These are phyloP conservation scores for Ambrosiella cleistominuta DNA, from an alignment of 2,329 filamentous ascomycete species.

Conservation along the genomic window DNA sequence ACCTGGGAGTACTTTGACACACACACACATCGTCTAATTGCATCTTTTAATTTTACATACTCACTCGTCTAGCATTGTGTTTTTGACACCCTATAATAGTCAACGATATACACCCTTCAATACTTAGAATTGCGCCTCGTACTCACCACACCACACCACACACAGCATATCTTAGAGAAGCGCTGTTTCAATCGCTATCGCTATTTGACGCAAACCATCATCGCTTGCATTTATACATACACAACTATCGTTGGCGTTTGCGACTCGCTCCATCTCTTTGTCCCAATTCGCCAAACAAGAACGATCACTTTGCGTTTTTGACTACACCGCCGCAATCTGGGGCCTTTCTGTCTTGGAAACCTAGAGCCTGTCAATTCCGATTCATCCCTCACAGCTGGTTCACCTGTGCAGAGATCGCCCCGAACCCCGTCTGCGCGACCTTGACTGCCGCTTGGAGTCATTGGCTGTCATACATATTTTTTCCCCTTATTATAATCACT, in stretches of 20 bases:
- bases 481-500: slow-evolving; percentile 1
- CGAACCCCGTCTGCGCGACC: not conserved
- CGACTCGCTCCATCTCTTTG: not conserved
- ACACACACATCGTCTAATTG: too few relatives aligned
- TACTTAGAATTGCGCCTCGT: too few relatives aligned
- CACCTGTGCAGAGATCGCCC: not conserved
- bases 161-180: too few relatives aligned
- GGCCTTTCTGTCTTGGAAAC: not conserved
- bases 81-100: too few relatives aligned
- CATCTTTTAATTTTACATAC: too few relatives aligned
- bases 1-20: too few relatives aligned
- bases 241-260: not conserved
- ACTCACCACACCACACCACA: too few relatives aligned
- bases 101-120: too few relatives aligned
- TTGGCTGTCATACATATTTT: not conserved
- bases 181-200: not conserved
- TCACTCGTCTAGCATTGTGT: too few relatives aligned
- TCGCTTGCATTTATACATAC: not conserved
- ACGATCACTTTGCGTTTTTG: not conserved
- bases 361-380: not conserved
- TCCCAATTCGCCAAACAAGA: not conserved
- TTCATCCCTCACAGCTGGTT: not conserved
- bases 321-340: not conserved
- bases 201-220: not conserved
- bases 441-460: not conserved